phyloP scores from a whole-genome alignment of 495 filamentous ascomycete species.

The Cercophora samala region DNA sequence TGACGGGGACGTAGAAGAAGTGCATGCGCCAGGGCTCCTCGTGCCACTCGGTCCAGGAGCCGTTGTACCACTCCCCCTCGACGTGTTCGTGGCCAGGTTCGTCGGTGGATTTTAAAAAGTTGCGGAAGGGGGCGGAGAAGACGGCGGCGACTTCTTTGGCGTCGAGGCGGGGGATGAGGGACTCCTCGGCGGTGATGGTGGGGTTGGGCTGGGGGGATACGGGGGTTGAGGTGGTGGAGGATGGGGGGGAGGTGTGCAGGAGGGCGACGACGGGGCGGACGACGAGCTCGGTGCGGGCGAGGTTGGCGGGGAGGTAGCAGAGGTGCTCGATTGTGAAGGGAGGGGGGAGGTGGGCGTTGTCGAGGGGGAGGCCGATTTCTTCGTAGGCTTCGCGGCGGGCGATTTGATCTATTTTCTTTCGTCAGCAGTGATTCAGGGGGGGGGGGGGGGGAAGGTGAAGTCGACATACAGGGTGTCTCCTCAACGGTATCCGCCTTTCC shows the following conservation, averaged over 20 bases:
- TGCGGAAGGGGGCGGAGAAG: slow-evolving; percentile 76
- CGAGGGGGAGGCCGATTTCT: slow-evolving; percentile 80
- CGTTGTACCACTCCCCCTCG: slow-evolving; percentile 64
- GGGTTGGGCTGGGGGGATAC: slow-evolving; percentile 18
- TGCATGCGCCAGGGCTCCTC: slow-evolving; percentile 70
- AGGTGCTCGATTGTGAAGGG: slow-evolving; percentile 81
- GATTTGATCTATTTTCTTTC: slow-evolving; percentile 55
- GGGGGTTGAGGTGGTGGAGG: slow-evolving; percentile 51
- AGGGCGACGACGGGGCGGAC: slow-evolving; percentile 86
- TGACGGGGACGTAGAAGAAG: slow-evolving; percentile 80
- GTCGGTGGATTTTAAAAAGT: slow-evolving; percentile 59
- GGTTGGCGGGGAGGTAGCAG: slow-evolving; percentile 73
- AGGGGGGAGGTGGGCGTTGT: slow-evolving; percentile 56
- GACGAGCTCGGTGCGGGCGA: slow-evolving; percentile 75
- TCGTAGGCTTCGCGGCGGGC: slow-evolving; percentile 85
- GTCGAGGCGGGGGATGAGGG: slow-evolving; percentile 73
- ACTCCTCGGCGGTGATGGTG: slow-evolving; percentile 54
- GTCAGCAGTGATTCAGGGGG: not conserved
- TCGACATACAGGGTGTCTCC: slow-evolving; percentile 47
- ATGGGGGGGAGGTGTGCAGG: slow-evolving; percentile 57
- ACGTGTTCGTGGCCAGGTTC: slow-evolving; percentile 40
- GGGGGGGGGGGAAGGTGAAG: not conserved
- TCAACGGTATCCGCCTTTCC: slow-evolving; percentile 56
- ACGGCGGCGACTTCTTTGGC: slow-evolving; percentile 87
- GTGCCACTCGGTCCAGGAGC: slow-evolving; percentile 64